Conservation (phyloP, 2,329 filamentous ascomycete species). For the Colletotrichum sp. region DNA sequence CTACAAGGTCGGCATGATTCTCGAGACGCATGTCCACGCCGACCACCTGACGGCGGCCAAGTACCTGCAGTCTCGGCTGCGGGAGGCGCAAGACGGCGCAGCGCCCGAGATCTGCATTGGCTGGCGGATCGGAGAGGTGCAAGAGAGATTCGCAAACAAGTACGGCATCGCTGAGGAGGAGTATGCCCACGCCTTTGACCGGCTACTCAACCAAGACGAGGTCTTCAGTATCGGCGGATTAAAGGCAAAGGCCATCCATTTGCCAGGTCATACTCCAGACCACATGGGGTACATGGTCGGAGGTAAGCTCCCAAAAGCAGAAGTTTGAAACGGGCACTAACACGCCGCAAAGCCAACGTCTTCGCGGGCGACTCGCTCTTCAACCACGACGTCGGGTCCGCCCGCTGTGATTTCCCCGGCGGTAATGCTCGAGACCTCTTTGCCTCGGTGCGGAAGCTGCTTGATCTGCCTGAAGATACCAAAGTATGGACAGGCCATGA, state of each 20-base stretch:
- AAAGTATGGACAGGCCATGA: conserved; percentile 62
- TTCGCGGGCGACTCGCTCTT: conserved; percentile 55
- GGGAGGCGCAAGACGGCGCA: conserved; percentile 10
- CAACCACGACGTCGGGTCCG: conserved; percentile 52
- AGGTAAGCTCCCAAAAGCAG: background rate
- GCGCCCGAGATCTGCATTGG: conserved; percentile 44
- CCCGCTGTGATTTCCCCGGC: conserved; percentile 55
- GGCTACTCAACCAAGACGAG: conserved; percentile 48
- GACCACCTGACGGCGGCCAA: conserved; percentile 60
- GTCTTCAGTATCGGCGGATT: conserved; percentile 46
- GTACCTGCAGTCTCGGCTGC: conserved; percentile 54
- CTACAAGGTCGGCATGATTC: conserved; percentile 52
- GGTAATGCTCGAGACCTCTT: conserved; percentile 50
- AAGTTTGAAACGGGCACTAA: background rate
- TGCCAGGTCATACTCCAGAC: conserved; percentile 55
- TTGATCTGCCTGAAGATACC: conserved; percentile 45
- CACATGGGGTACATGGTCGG: conserved; percentile 53
- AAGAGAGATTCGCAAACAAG: conserved; percentile 41
- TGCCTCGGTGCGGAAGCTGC: conserved; percentile 44
- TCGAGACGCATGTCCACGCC: conserved; percentile 64
- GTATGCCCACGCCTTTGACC: conserved; percentile 42
- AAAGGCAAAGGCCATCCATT: conserved; percentile 41
- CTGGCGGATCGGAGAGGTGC: conserved; percentile 45
- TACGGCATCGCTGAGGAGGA: conserved; percentile 43
- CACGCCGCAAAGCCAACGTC: conserved; percentile 23